A percentile compares a stretch with the other conserved stretches of the same genome.
Evolutionary conservation across 1,139 yeast species (phyloP).

Genomic region (Saccharomyces hybrid): DNA sequence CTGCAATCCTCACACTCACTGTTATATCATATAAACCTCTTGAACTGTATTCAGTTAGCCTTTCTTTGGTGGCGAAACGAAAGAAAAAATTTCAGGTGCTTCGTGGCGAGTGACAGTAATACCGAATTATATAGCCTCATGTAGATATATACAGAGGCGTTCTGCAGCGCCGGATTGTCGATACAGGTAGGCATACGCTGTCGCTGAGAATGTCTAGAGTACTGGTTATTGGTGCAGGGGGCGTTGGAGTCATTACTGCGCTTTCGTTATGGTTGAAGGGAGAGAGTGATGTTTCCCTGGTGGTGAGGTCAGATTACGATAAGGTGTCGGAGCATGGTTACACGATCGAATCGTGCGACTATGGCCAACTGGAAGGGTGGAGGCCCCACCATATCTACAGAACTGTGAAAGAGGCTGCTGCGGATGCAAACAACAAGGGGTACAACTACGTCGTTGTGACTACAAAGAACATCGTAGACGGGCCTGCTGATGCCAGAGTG

Average conservation of each 20-base stretch:
- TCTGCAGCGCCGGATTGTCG: not conserved
- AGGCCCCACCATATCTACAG: conserved; percentile 41
- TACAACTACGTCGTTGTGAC: conserved; percentile 49
- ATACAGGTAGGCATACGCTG: not conserved
- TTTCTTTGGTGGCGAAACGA: conserved; percentile 1
- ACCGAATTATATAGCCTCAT: not conserved
- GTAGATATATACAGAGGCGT: not conserved
- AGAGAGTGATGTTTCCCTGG: conserved; percentile 39
- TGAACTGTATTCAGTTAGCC: not conserved
- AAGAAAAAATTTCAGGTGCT: not conserved
- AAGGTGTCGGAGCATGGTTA: conserved; percentile 41
- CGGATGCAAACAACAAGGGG: conserved; percentile 31
- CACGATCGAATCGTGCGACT: conserved; percentile 41
- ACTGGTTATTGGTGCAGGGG: conserved; percentile 49
- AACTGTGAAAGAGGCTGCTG: conserved; percentile 37
- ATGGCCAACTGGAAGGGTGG: conserved; percentile 43
- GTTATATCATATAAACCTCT: not conserved
- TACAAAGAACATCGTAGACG: conserved; percentile 54
- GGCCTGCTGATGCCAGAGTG: conserved; percentile 34
- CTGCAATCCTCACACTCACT: not conserved
- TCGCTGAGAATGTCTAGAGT: conserved; percentile 10
- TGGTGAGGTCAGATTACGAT: conserved; percentile 48
- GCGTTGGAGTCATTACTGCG: conserved; percentile 54
- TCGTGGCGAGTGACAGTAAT: not conserved
- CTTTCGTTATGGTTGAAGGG: conserved; percentile 38